Percentiles rank a stretch among this genome's conserved stretches.
phyloP scores from a whole-genome alignment of 2,329 filamentous ascomycete genomes.

The Scolecobasidium constrictum region DNA sequence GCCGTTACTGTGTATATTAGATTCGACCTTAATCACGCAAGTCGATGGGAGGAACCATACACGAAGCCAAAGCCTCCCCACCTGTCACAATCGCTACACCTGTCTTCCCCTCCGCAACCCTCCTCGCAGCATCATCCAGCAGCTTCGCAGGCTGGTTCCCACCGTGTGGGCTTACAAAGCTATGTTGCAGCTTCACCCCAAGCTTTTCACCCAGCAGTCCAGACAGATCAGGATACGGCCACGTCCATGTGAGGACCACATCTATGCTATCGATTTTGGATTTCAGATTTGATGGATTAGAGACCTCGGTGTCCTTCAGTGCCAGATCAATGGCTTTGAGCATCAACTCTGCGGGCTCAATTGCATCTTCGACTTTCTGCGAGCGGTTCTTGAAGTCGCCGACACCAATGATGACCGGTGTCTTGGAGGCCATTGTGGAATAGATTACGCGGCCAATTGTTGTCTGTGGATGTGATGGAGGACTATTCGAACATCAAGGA shows the following conservation, averaged over 20 bases:
- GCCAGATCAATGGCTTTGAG: conserved; percentile 42
- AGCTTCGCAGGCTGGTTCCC: conserved; percentile 52
- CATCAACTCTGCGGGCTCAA: conserved; percentile 51
- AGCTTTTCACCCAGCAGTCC: conserved; percentile 40
- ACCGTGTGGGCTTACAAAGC: conserved; percentile 45
- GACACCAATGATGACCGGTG: conserved; percentile 51
- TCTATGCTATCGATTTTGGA: conserved; percentile 45
- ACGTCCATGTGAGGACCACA: conserved; percentile 54
- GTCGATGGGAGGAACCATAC: conserved; percentile 29
- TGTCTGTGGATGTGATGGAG: no score
- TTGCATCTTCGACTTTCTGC: conserved; percentile 37
- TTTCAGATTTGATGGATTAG: conserved; percentile 25
- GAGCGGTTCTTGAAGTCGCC: conserved; percentile 52
- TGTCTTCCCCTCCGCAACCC: conserved; percentile 42
- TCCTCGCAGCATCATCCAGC: conserved; percentile 51
- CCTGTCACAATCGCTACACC: conserved; percentile 51
- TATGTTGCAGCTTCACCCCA: conserved; percentile 36
- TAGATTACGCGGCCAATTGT: not conserved
- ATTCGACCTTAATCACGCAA: conserved; percentile 10
- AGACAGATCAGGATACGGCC: conserved; percentile 52
- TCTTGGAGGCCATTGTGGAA: not conserved
- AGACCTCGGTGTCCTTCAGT: conserved; percentile 37
- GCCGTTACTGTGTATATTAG: conserved; percentile 34
- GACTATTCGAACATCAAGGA: no score
- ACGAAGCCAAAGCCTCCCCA: conserved; percentile 52